Base-by-base conservation (phyloP, 805 yeast genomes). In the Ogataea saltuana region DNA sequence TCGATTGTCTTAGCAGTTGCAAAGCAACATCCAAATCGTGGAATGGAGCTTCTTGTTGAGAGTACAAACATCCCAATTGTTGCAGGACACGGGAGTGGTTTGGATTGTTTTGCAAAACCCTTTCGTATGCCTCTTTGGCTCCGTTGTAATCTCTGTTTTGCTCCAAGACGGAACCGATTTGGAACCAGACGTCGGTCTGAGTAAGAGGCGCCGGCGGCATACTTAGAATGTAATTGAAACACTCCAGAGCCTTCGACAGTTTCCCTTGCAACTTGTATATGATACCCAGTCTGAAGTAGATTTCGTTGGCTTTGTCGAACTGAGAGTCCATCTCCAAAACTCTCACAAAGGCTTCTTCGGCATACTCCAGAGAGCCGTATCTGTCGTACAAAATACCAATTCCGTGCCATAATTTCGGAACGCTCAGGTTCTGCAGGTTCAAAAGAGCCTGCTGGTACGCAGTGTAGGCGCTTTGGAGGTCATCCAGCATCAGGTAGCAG, bases 161-260 rank as follows among this genome's bases (percentile, higher is more conserved):
- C 64, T 93, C 99, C 56, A 93, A 75, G 2, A 93, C 98, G 23
- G 89, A 85, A 30, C 99, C 99, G 50, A 93, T 86, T 68, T 93
- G 99, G 71, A 93, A 93, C 98, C 98, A 93, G 42, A 93, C 95
- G 63, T 93, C 99, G 39, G 96, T 88, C 63, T 88, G 96, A 35
- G 97, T 90, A 51, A 93, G 72, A 1, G 99, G 99, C 41, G 88
- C 84, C 1, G 99, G 99, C 0, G 99, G 98, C 65, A 83, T 85
- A 45, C 82, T 74, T 53, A 93, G 68, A 50, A 93, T 93, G 64
- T 91, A 93, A 60, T 88, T 85, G 74, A 93, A 93, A 64, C 98
- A 93, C 63, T 93, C 97, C 46, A 93, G 72, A 2, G 97, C 95
- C 59, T 85, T 86, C 40, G 80, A 78, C 61, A 87, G 76, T 65